Evolutionary conservation across 352 stramenopile genomes (phyloP).

Genomic region (Phytopythium boreale): DNA sequence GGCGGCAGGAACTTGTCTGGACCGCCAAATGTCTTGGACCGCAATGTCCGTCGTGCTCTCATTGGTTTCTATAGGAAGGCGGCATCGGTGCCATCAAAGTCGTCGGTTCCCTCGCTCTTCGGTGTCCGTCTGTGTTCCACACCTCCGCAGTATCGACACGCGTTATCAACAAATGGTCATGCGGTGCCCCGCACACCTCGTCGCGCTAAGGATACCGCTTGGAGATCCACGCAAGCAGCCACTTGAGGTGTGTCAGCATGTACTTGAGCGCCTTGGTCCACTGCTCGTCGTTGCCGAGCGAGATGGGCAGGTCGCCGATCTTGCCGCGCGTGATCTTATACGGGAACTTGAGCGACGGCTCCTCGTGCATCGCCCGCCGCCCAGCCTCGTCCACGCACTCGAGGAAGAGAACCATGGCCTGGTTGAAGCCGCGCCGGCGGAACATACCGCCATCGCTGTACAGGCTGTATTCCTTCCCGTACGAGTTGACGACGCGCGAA

Average conservation of each 20-base stretch:
- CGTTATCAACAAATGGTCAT: background rate
- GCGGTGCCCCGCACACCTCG: background rate
- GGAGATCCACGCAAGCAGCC: slow-evolving; percentile 90
- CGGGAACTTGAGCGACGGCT: slow-evolving; percentile 87
- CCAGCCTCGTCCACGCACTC: slow-evolving; percentile 87
- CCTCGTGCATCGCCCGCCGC: slow-evolving; percentile 82
- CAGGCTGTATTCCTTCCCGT: slow-evolving; percentile 80
- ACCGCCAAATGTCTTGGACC: too few relatives aligned
- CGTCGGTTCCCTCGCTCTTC: background rate
- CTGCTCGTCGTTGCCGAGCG: slow-evolving; percentile 85
- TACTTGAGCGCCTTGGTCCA: slow-evolving; percentile 93
- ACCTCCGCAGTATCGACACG: background rate
- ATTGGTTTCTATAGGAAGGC: slow-evolving; percentile 2
- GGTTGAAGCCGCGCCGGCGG: slow-evolving; percentile 87
- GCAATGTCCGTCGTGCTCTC: background rate
- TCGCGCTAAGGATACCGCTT: slow-evolving; percentile 63
- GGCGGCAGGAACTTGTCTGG: background rate
- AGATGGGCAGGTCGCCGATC: slow-evolving; percentile 88
- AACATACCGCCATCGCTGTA: slow-evolving; percentile 87
- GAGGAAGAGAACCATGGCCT: slow-evolving; percentile 89
- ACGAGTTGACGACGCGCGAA: slow-evolving; percentile 82
- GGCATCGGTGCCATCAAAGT: background rate
- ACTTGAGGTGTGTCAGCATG: slow-evolving; percentile 91
- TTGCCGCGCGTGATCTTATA: slow-evolving; percentile 90
- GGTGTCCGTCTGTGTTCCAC: background rate